Base-by-base conservation (phyloP, 73 alveolate genomes). In the Stentor roeselii region DNA sequence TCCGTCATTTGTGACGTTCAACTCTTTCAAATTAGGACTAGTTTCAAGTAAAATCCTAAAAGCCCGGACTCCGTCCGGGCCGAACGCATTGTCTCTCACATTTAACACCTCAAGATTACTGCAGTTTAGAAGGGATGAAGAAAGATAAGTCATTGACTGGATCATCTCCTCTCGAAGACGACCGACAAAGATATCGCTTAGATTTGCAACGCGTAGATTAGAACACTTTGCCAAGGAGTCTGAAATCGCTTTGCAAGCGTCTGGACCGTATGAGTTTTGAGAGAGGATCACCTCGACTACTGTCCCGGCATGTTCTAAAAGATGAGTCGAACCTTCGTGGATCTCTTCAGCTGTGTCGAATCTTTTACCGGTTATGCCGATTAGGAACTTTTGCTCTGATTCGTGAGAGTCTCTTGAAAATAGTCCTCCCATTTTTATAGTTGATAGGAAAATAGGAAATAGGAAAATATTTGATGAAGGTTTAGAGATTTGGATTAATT, bases 81-180 rank as follows among this genome's bases (percentile, higher is more conserved):
- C 99, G 86, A 95, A 95, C 31, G 99, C 99, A 88, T 95, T 95
- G 87, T 95, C 93, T 58, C 97, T 84, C 31, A 95, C 82, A 78
- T 94, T 95, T 32, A 94, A 82, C 60, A 89, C 88, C 74, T 78
- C 87, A 30, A 95, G 89, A 38, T 92, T 90, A 84, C 90, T 93
- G 39, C 88, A 87, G 74, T 39, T 59, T 59, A 95, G 80, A 21
- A 67, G 60, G 42, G 97, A 88, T 39, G 86, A 84, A 83, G 86
- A 87, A 42, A 95, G 80, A 75, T 83, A 89, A 80, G 89, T 91
- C 36, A 95, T 82, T 37, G 94, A 85, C 36, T 84, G 92, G 61
- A 98, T 97, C 15, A 95, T 86, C 88, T 95, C 98, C 75, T 86
- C 95, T 75, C 86, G 83, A 27, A 85, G 78, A 77, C 98, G 86